Percentiles rank a stretch among this genome's conserved stretches.
Evolutionary conservation across 169 alveolate species (phyloP).

Genomic region (Theileria annulata): DNA sequence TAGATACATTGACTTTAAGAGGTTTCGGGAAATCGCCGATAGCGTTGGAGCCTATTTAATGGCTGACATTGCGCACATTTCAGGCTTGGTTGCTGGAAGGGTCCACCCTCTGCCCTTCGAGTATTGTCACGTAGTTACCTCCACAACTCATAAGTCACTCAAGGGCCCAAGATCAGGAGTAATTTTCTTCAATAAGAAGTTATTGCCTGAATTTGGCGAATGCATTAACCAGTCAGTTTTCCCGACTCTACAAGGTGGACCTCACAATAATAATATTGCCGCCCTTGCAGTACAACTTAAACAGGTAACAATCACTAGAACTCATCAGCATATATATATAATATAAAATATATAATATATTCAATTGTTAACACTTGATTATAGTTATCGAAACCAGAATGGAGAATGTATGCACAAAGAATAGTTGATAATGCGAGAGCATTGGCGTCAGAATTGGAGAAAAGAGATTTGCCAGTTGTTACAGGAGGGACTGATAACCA

Average conservation of each 20-base stretch:
- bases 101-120: slow-evolving; percentile 88
- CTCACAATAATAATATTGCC: slow-evolving; percentile 89
- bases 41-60: slow-evolving; percentile 92
- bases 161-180: slow-evolving; percentile 96
- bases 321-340: no score
- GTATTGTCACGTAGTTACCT: slow-evolving; percentile 94
- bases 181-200: slow-evolving; percentile 87
- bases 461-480: slow-evolving; percentile 71
- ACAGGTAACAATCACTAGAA: slow-evolving; percentile 67
- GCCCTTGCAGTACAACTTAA: slow-evolving; percentile 85
- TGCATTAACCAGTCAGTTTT: slow-evolving; percentile 92
- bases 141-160: slow-evolving; percentile 96
- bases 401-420: slow-evolving; percentile 74
- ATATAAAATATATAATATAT: not conserved
- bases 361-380: not conserved
- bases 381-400: slow-evolving; percentile 69
- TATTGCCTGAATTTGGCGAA: slow-evolving; percentile 81
- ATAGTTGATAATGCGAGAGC: slow-evolving; percentile 79
- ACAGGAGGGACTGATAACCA: slow-evolving; percentile 94
- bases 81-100: slow-evolving; percentile 93
- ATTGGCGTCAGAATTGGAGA: slow-evolving; percentile 76
- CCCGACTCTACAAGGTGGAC: slow-evolving; percentile 97
- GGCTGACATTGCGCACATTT: slow-evolving; percentile 97
- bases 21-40: slow-evolving; percentile 90
- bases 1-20: slow-evolving; percentile 85